Evolutionary conservation across 2,329 filamentous ascomycete species (phyloP), one percentile per base, ranked within the genome.

Genomic region (Fusarium ambrosium): DNA sequence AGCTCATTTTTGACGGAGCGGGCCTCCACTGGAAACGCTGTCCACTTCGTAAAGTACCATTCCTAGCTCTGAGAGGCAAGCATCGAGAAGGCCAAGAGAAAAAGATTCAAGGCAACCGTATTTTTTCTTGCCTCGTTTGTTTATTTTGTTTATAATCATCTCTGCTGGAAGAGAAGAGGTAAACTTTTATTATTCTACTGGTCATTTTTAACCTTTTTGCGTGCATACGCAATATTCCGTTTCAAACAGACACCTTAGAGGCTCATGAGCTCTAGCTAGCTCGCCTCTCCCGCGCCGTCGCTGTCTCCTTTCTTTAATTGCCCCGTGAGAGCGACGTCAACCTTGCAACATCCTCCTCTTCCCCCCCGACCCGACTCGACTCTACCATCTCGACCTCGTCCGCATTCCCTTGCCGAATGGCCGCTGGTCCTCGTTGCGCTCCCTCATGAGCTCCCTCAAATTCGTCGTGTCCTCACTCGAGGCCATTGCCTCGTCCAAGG

Each of bases 391-490:
- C 72, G 61, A 75, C 18, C 51, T 45, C 39, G 48, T 55, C 6
- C 55, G 61, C 18, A 53, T 53, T 37, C 61, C 63, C 60, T 66
- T 71, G 66, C 51, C 87, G 86, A 82, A 88, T 88, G 87, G 82
- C 85, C 82, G 77, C 82, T 83, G 79, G 82, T 73, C 75, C 71
- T 76, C 77, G 77, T 74, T 78, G 79, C 81, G 86, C 79, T 89
- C 91, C 81, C 93, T 91, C 78, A 93, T 97, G 87, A 97, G 93
- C 89, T 98, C 97, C 77, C 92, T 97, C 80, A 95, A 98, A 79
- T 99, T 99, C 82, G 95, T 99, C 79, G 92, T 97, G 80, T 95
- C 94, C 80, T 96, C 97, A 43, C 87, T 99, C 81, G 97, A 98
- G 87, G 92, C 92, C 81, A 98, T 99, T 80, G 94, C 94, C 70